Conservation (phyloP, 169 alveolate genomes). For the Cryptosporidium parvum region DNA sequence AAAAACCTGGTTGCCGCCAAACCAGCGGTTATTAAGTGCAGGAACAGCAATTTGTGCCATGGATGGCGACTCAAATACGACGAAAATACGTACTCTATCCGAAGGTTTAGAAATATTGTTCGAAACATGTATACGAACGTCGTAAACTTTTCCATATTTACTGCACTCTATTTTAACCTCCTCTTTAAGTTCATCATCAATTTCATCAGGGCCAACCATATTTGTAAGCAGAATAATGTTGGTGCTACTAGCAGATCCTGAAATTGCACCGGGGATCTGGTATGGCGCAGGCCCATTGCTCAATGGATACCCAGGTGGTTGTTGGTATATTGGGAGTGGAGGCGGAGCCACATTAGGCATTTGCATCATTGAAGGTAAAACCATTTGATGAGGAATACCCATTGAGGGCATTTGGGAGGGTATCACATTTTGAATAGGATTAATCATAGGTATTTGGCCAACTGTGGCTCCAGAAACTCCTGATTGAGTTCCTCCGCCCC, state of each 20-base stretch:
- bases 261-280: conserved; percentile 25
- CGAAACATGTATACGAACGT: conserved; percentile 75
- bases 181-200: conserved; percentile 78
- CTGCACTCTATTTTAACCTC: conserved; percentile 79
- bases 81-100: conserved; percentile 78
- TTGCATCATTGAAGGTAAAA: conserved; percentile 59
- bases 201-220: conserved; percentile 80
- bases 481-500: conserved; percentile 15
- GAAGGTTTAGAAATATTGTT: conserved; percentile 52
- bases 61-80: conserved; percentile 68
- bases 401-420: conserved; percentile 64
- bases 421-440: conserved; percentile 49
- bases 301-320: conserved; percentile 63
- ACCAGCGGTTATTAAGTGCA: conserved; percentile 80
- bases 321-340: conserved; percentile 66
- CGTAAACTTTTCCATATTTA: conserved; percentile 77
- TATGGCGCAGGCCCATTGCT: conserved; percentile 6
- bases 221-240: conserved; percentile 74
- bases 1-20: conserved; percentile 80
- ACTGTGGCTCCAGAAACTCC: conserved; percentile 27
- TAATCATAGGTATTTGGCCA: conserved; percentile 48
- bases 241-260: conserved; percentile 20
- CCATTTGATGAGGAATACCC: conserved; percentile 69
- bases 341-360: conserved; percentile 76
- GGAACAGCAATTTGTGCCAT: conserved; percentile 80